Conservation (phyloP, 257 asterid species). For the Solanum rostratum region DNA sequence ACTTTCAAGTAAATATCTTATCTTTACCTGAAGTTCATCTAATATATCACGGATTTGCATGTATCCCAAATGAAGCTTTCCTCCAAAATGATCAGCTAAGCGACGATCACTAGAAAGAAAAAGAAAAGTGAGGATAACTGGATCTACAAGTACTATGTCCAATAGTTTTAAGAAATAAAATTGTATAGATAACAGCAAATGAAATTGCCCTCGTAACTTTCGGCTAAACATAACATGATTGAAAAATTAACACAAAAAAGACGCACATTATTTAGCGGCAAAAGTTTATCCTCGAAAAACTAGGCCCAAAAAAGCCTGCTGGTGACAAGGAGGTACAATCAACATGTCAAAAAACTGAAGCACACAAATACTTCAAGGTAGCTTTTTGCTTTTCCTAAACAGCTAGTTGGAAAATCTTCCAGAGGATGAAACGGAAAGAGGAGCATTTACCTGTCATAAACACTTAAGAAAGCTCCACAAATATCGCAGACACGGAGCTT, state of each 20-base stretch:
- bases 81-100: conserved; percentile 99
- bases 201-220: conserved; percentile 17
- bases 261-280: conserved; percentile 99
- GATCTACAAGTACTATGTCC: background rate
- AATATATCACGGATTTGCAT: conserved; percentile 95
- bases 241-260: conserved; percentile 57
- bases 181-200: background rate
- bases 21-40: conserved; percentile 84
- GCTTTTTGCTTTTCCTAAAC: conserved; percentile 28
- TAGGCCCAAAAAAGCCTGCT: conserved; percentile 98
- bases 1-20: background rate
- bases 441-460: conserved; percentile 68
- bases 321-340: conserved; percentile 91
- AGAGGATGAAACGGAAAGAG: background rate
- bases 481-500: conserved; percentile 99
- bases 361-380: conserved; percentile 33
- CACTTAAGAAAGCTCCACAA: conserved; percentile 95
- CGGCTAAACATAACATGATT: conserved; percentile 50
- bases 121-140: background rate
- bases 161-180: background rate
- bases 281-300: conserved; percentile 94
- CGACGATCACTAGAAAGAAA: conserved; percentile 86
- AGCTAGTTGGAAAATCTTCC: background rate
- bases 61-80: conserved; percentile 97
- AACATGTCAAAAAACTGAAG: conserved; percentile 66